phyloP scores from a whole-genome alignment of 805 yeast species.

The Barnettozyma wickerhamii region DNA sequence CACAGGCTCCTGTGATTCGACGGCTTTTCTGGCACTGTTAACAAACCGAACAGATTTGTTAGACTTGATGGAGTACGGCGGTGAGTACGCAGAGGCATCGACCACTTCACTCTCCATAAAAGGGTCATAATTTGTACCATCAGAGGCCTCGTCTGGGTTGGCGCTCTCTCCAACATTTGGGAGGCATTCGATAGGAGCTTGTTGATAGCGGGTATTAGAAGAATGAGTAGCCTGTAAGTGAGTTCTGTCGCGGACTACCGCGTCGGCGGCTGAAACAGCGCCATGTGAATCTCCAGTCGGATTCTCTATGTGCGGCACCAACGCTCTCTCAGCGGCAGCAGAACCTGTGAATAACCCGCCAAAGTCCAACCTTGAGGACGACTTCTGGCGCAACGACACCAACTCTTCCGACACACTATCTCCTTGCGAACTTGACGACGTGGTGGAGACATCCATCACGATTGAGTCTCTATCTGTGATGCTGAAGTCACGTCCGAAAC shows the following conservation, averaged over 20 bases:
- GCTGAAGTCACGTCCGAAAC: no score
- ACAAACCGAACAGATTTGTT: conserved; percentile 9
- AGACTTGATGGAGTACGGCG: conserved; percentile 1
- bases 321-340: neutral
- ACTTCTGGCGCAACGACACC: conserved; percentile 7
- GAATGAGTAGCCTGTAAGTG: no score
- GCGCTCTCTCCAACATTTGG: neutral
- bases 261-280: no score
- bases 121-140: conserved; percentile 1
- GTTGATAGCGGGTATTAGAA: no score
- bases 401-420: conserved; percentile 10
- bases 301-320: neutral
- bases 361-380: conserved; percentile 2
- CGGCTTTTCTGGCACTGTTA: no score
- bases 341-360: conserved; percentile 1
- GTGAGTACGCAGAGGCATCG: neutral
- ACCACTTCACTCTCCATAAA: conserved; percentile 4
- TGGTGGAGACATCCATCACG: conserved; percentile 2
- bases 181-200: no score
- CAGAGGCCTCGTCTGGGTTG: neutral
- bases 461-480: no score
- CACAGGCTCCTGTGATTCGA: no score
- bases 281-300: no score
- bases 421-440: conserved; percentile 2
- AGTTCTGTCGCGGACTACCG: no score